Percentiles rank a stretch among this genome's conserved stretches.
phyloP scores from a whole-genome alignment of 495 filamentous ascomycete species.

The Penicillium desertorum region DNA sequence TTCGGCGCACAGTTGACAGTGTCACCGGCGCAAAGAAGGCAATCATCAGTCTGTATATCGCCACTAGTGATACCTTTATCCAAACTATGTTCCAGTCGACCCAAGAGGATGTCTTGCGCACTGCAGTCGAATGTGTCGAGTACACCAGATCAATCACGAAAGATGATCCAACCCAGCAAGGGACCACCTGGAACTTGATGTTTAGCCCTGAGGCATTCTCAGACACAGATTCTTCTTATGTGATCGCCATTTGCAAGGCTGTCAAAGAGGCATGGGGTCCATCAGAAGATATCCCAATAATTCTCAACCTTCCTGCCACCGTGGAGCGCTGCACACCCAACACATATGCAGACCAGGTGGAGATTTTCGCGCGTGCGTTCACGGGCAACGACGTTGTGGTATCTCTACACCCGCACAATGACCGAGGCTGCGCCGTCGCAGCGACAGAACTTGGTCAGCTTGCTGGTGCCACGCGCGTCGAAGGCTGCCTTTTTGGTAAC shows the following conservation, averaged over 20 bases:
- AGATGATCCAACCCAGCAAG: slow-evolving; percentile 64
- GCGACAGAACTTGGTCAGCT: slow-evolving; percentile 85
- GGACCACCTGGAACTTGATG: slow-evolving; percentile 78
- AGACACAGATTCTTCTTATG: slow-evolving; percentile 71
- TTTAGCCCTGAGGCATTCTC: slow-evolving; percentile 90
- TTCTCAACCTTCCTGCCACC: slow-evolving; percentile 89
- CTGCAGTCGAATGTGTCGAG: slow-evolving; percentile 66
- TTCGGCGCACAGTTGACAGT: slow-evolving; percentile 75
- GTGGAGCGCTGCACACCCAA: slow-evolving; percentile 89
- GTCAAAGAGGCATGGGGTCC: slow-evolving; percentile 86
- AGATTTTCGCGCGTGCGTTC: slow-evolving; percentile 66
- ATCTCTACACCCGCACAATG: slow-evolving; percentile 82
- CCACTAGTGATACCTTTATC: slow-evolving; percentile 50
- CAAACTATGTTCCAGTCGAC: slow-evolving; percentile 60
- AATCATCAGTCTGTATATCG: slow-evolving; percentile 81
- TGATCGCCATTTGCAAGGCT: slow-evolving; percentile 75
- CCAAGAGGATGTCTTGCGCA: slow-evolving; percentile 67
- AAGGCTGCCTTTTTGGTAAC: slow-evolving; percentile 87
- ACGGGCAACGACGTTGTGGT: slow-evolving; percentile 67
- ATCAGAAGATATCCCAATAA: slow-evolving; percentile 69
- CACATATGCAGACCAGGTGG: slow-evolving; percentile 86
- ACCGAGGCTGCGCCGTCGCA: slow-evolving; percentile 77
- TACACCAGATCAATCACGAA: slow-evolving; percentile 72
- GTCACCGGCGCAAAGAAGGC: slow-evolving; percentile 80
- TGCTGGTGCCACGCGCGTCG: slow-evolving; percentile 82